Evolutionary conservation across 192 early-diverging fungal genomes (phyloP).

Genomic region (Umbelopsis vinacea): DNA sequence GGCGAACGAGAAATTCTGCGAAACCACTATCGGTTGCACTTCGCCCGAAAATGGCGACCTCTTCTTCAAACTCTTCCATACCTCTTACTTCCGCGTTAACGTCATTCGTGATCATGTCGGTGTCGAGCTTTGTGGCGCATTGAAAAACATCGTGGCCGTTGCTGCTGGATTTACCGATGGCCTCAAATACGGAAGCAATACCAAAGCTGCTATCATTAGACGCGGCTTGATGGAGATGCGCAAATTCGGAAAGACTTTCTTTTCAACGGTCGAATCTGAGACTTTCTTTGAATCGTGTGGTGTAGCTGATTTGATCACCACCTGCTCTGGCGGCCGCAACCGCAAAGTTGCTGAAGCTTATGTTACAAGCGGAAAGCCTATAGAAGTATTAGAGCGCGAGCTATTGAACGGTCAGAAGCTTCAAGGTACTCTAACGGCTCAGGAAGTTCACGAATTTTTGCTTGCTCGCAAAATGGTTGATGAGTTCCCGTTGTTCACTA

Average conservation of each 20-base stretch:
- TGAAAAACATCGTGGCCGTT: slow-evolving; percentile 97
- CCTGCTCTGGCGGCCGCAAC: slow-evolving; percentile 94
- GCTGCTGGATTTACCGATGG: slow-evolving; percentile 94
- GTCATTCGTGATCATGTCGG: slow-evolving; percentile 86
- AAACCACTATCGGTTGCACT: slow-evolving; percentile 88
- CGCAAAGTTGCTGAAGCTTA: slow-evolving; percentile 88
- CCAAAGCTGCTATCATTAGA: slow-evolving; percentile 96
- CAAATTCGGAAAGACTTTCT: slow-evolving; percentile 84
- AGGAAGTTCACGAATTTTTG: slow-evolving; percentile 86
- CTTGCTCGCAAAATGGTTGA: slow-evolving; percentile 45
- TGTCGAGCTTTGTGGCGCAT: slow-evolving; percentile 94
- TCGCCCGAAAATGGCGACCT: slow-evolving; percentile 71
- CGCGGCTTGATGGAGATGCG: slow-evolving; percentile 95
- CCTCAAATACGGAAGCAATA: slow-evolving; percentile 88
- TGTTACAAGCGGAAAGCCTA: slow-evolving; percentile 86
- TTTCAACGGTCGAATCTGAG: slow-evolving; percentile 77
- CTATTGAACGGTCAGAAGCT: slow-evolving; percentile 96
- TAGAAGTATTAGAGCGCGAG: slow-evolving; percentile 89
- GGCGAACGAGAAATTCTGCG: slow-evolving; percentile 90
- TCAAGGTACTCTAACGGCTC: slow-evolving; percentile 90
- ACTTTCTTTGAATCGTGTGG: slow-evolving; percentile 98
- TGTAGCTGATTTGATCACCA: slow-evolving; percentile 94
- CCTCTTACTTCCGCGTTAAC: slow-evolving; percentile 84
- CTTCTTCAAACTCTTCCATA: slow-evolving; percentile 85
- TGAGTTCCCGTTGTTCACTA: slow-evolving; percentile 81